These are phyloP conservation scores for Roridomyces roridus DNA, from an alignment of 768 basidiomycete genomes.

Conservation along the genomic window DNA sequence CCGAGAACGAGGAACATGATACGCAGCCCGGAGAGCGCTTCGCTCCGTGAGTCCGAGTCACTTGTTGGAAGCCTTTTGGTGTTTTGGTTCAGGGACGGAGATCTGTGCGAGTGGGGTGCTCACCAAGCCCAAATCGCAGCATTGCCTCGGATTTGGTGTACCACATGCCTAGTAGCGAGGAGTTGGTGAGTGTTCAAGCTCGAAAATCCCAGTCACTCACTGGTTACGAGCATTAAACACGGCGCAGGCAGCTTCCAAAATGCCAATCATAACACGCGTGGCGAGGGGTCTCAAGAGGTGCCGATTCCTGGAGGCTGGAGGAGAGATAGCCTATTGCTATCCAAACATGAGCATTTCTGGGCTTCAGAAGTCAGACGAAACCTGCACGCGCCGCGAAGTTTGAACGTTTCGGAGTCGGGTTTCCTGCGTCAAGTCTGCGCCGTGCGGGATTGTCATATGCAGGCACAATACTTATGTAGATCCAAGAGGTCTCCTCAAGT, in stretches of 20 bases:
- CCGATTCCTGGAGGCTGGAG: no score
- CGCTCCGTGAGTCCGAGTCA: no score
- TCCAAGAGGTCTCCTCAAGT: no score
- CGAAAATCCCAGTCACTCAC: constrained; percentile 9
- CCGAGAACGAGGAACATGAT: constrained; percentile 26
- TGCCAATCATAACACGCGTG: constrained; percentile 20
- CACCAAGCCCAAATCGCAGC: constrained; percentile 20
- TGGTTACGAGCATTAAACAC: constrained; percentile 24
- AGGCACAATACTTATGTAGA: no score
- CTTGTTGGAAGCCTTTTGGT: constrained; percentile 25
- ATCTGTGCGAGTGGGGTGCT: not conserved
- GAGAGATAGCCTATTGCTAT: no score
- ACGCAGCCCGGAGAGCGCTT: constrained; percentile 22
- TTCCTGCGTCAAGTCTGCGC: no score
- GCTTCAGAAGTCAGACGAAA: no score
- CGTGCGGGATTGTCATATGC: no score
- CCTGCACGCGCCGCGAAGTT: no score
- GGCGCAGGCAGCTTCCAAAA: constrained; percentile 24
- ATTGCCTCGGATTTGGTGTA: constrained; percentile 25
- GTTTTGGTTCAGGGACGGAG: not conserved
- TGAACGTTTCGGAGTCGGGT: no score
- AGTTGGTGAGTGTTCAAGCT: no score
- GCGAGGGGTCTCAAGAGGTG: constrained; percentile 18
- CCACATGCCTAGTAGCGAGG: constrained; percentile 23
- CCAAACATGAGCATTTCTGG: no score